Base-by-base conservation (phyloP, 139 green algal species). In the Chlorella sp. region DNA sequence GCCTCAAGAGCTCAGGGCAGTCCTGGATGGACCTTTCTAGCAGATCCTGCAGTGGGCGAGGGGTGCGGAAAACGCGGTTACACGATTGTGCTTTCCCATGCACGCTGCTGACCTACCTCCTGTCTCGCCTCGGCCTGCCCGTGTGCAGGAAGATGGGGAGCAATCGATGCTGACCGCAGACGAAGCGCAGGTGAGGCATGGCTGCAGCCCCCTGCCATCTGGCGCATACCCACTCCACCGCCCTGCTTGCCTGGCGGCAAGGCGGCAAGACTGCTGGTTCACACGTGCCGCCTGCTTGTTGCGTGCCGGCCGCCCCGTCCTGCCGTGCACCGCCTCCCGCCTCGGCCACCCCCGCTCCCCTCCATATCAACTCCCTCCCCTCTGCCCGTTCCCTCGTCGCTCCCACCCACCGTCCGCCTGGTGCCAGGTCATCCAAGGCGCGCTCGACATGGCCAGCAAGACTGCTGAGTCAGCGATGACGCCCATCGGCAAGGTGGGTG, bases 361-460 rank as follows among this genome's bases (percentile, higher is more conserved):
- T 9, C 48, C 48, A 40, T 79, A 3, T 79, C 26, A 39, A 19
- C 30, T 48, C 36, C 21, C 26, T 40, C 1, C 36, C 5, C 12
- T 16, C 36, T 81, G 4, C 76, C 76, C 36, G 3, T 36, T 15
- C 1, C 36, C 36, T 57, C 32, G 18, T 19, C 15, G 14, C 37
- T 57, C 36, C 16, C 77, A 19, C 64, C 64, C 64, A n/a, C n/a
- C n/a, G 64, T 14, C 64, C 64, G 22, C 64, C 64, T 71, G 21
- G 64, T 18, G 64, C 11, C 81, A 88, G 40, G 76, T 96, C 37
- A 91, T 97, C 36, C 91, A 91, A 11, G 95, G 95, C 0, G 95
- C 90, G 1, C 89, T 97, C 34, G 93, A 97, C 79, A 85, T 95
- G 88, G 91, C 92, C 42, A 80, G 90, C 77, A 96, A 96, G 89